phyloP scores from a whole-genome alignment of 2,329 filamentous ascomycete genomes.

The Colletotrichum sp. region DNA sequence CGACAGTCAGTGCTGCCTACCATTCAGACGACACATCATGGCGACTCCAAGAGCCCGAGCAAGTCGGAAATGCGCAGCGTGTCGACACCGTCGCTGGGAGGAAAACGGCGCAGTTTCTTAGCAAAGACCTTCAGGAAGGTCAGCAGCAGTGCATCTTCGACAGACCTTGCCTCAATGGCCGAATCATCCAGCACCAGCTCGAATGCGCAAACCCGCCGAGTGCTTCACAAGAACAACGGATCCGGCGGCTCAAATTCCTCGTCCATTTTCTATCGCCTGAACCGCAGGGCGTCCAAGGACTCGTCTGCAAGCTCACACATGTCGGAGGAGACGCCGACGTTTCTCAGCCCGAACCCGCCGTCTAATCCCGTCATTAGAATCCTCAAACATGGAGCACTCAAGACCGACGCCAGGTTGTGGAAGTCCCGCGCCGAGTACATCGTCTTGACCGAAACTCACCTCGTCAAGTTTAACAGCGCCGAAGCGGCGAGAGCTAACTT shows the following conservation, averaged over 20 bases:
- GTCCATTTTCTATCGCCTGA: slow-evolving; percentile 47
- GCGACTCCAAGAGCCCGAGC: slow-evolving; percentile 1
- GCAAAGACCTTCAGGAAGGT: slow-evolving; percentile 24
- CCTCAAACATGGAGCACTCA: slow-evolving; percentile 51
- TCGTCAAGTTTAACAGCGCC: slow-evolving; percentile 55
- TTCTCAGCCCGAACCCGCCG: slow-evolving; percentile 26
- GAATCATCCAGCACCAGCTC: not conserved
- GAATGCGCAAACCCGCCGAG: slow-evolving; percentile 3
- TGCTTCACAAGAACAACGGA: slow-evolving; percentile 39
- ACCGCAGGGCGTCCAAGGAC: slow-evolving; percentile 44
- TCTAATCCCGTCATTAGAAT: slow-evolving; percentile 42
- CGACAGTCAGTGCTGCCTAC: slow-evolving; percentile 18
- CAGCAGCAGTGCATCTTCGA: slow-evolving; percentile 19
- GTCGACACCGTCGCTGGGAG: slow-evolving; percentile 4
- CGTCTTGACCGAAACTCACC: slow-evolving; percentile 54
- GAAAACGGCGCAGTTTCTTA: slow-evolving; percentile 21
- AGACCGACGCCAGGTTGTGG: slow-evolving; percentile 53
- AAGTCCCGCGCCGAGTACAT: slow-evolving; percentile 57
- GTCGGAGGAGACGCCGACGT: slow-evolving; percentile 17
- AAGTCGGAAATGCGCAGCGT: slow-evolving; percentile 11
- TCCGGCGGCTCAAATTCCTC: slow-evolving; percentile 17
- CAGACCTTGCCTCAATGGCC: slow-evolving; percentile 12
- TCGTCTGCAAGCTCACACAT: slow-evolving; percentile 32
- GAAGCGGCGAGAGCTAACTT: slow-evolving; percentile 54
- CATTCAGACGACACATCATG: slow-evolving; percentile 21